Base-by-base conservation (phyloP, 2,329 filamentous ascomycete genomes). In the Phoma sp. region DNA sequence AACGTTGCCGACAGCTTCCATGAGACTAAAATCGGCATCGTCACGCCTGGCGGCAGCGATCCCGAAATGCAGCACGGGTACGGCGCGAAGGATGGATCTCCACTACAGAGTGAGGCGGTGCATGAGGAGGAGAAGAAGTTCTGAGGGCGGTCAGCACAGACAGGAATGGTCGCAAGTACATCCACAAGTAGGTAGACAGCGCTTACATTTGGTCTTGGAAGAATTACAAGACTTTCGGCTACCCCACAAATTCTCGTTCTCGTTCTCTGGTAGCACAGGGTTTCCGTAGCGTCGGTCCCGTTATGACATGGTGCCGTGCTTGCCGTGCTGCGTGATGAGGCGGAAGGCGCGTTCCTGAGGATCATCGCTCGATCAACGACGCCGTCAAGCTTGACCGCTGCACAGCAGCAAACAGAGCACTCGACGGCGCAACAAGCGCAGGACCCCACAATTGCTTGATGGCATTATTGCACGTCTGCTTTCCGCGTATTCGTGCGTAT, bases 1-100 rank as follows among this genome's bases (percentile, higher is more conserved):
- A 76, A 82, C 48, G 83, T 86, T 0, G 84, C 87, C 2, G 89
- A 92, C 66, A 79, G 75, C 51, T 76, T 83, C 34, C 77, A 77
- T 0, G 74, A 75, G 29, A 77, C 79, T 6, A 75, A 76, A 18
- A 73, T 84, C 56, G 81, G 81, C 0, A 59, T 80, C n/a, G 62
- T 66, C 25, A 61, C 66, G 47, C 61, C 62, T n/a, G 61, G 64
- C 9, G 64, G 64, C 1, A 57, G 76, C 29, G 72, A 74, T 53
- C 69, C 76, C 51, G 70, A 71, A 57, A 66, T 50, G 7, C 52
- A 60, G 45, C 20, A 42, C 12, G 39, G 34, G 5, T 49, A 42
- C 5, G 33, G 52, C 25, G 38, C 37, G 33, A 66, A 66, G 54
- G 47, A 57, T 2, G 53, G 39, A 4, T 55, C 56, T 14, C 59